Evolutionary conservation across 2,329 filamentous ascomycete genomes (phyloP), one percentile per base, ranked within the genome.

Genomic region (Whalleya microplaca): DNA sequence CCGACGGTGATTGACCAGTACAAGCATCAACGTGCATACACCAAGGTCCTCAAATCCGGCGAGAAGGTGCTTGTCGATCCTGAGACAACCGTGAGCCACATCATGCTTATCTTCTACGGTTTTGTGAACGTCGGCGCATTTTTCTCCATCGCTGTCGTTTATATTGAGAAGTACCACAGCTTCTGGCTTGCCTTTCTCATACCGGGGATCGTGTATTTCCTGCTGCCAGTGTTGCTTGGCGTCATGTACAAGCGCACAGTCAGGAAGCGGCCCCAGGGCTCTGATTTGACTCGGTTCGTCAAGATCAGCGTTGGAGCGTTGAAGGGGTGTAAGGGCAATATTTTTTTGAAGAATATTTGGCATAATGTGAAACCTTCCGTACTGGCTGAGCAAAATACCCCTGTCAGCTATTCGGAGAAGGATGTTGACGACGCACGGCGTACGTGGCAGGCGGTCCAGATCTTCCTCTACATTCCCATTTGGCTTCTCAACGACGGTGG

Each of bases 351-450:
- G 23, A 74, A 76, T 16, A 82, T 88, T 68, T 89, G 85, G 85
- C 75, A 87, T 21, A 74, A 76, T 18, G 82, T 82, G 27, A 82
- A 81, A 74, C 86, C 86, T 6, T 82, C 79, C 46, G 72, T 74
- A 10, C 75, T 85, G 3, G 74, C 74, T 1, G 75, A 62, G 67
- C 72, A 64, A 72, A 78, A 66, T 76, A 57, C 60, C 0, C 79
- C 75, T 72, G 87, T 88, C 76, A 78, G 76, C 16, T 89, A 87
- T 62, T 84, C 85, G 43, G 85, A 89, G 63, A 81, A 81, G 37
- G 87, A 86, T 77, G 86, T 91, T 48, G 84, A 85, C 64, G 86
- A 90, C 64, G 81, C 87, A 14, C 77, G 78, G 52, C 84, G 86
- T 68, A 78, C 75, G 0, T 73, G 73, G 66, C 64, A 72, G 21